Conservation (phyloP, 805 yeast species). For the Sugiyamaella qingdaonensis region DNA sequence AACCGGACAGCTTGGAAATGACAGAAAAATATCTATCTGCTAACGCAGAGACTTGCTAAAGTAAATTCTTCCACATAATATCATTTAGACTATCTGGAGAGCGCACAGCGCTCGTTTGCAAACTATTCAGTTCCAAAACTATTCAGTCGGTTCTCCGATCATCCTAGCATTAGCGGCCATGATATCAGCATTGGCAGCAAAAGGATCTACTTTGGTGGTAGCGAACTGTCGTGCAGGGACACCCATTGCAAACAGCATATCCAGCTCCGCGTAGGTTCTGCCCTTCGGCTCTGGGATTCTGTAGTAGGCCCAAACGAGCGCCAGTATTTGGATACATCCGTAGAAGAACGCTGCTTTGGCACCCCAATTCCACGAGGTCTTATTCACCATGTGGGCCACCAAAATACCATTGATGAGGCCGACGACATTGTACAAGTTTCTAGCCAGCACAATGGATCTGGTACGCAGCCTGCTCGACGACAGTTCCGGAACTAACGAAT, state of each 20-base stretch:
- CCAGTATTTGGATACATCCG: conserved; percentile 34
- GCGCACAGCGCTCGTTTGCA: too few species aligned
- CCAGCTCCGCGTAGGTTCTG: conserved; percentile 54
- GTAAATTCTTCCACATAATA: too few species aligned
- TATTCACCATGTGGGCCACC: conserved; percentile 45
- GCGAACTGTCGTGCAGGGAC: conserved; percentile 26
- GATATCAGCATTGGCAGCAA: neutral
- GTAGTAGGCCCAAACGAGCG: conserved; percentile 42
- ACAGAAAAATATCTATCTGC: too few species aligned
- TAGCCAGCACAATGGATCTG: conserved; percentile 40
- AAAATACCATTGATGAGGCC: conserved; percentile 26
- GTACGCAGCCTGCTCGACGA: conserved; percentile 40
- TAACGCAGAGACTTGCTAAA: too few species aligned
- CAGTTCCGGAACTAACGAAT: conserved; percentile 39
- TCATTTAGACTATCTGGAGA: too few species aligned
- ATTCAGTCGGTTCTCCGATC: neutral
- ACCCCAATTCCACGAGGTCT: conserved; percentile 40
- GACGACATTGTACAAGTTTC: conserved; percentile 28
- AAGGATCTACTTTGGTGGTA: conserved; percentile 14
- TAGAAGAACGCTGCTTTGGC: conserved; percentile 46
- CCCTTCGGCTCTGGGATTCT: conserved; percentile 53
- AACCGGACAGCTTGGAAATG: too few species aligned
- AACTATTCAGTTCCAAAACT: too few species aligned
- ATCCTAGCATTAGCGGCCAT: neutral
- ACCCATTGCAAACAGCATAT: conserved; percentile 38